Evolutionary conservation across 2,329 filamentous ascomycete species (phyloP).

Genomic region (Aspergillus oerlinghausenensis): DNA sequence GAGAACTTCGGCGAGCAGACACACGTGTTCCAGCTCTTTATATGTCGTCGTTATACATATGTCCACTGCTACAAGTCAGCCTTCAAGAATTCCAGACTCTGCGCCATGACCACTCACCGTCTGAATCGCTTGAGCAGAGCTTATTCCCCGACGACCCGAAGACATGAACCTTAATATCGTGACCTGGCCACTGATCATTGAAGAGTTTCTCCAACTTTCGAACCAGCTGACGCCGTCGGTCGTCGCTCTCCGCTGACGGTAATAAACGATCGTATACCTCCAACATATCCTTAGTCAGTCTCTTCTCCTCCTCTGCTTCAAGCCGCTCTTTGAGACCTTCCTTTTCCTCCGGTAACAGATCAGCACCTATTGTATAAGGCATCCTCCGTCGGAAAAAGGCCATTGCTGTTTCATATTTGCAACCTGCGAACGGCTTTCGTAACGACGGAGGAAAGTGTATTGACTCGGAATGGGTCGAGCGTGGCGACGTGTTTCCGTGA

Average conservation of each 20-base stretch:
- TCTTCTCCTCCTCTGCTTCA: conserved; percentile 66
- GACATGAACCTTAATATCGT: conserved; percentile 82
- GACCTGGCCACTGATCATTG: conserved; percentile 86
- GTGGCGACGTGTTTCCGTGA: conserved; percentile 73
- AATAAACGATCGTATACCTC: conserved; percentile 80
- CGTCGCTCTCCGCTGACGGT: conserved; percentile 74
- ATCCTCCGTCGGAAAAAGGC: conserved; percentile 79
- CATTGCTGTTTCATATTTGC: conserved; percentile 84
- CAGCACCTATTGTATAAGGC: conserved; percentile 83
- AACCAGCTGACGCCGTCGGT: conserved; percentile 70
- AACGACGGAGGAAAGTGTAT: conserved; percentile 68
- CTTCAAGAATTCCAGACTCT: background rate
- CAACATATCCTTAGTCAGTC: conserved; percentile 75
- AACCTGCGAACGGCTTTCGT: conserved; percentile 63
- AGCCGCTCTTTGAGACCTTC: conserved; percentile 67
- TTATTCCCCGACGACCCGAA: conserved; percentile 98
- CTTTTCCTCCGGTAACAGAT: conserved; percentile 66
- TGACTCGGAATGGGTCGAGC: conserved; percentile 85
- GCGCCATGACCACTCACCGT: conserved; percentile 58
- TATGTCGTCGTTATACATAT: conserved; percentile 93
- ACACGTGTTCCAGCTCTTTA: conserved; percentile 83
- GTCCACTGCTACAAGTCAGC: conserved; percentile 62
- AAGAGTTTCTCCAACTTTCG: conserved; percentile 82
- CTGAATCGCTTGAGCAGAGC: conserved; percentile 90
- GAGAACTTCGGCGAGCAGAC: conserved; percentile 80